These are phyloP conservation scores for Penicillium vulpinum DNA, from an alignment of 2,329 filamentous ascomycete species.

Conservation along the genomic window DNA sequence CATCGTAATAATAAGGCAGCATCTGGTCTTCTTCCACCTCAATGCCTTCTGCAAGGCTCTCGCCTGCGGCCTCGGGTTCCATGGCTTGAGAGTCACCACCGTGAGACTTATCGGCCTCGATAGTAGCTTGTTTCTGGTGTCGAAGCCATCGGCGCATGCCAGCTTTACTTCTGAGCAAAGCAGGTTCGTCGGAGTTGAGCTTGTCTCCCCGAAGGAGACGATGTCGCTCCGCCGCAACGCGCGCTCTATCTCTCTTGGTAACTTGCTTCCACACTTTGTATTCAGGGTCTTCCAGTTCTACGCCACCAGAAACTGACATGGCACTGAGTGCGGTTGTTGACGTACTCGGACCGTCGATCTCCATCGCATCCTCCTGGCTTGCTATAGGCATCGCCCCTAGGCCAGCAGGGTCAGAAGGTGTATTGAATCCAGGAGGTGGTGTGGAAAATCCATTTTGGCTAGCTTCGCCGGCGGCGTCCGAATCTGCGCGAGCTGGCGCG, in stretches of 20 bases:
- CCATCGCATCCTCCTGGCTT: conserved; percentile 81
- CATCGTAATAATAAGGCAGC: conserved; percentile 92
- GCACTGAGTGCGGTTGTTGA: conserved; percentile 68
- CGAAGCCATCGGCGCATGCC: conserved; percentile 88
- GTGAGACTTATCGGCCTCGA: conserved; percentile 49
- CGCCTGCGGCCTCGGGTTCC: conserved; percentile 56
- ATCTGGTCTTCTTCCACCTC: conserved; percentile 81
- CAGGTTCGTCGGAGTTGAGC: conserved; percentile 83
- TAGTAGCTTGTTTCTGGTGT: conserved; percentile 70
- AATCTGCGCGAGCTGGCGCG: conserved; percentile 63
- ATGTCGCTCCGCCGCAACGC: conserved; percentile 80
- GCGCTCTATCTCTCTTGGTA: conserved; percentile 91
- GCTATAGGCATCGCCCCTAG: conserved; percentile 58
- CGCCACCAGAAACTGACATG: conserved; percentile 72
- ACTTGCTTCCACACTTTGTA: conserved; percentile 99
- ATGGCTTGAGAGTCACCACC: conserved; percentile 49
- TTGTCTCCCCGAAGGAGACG: conserved; percentile 82
- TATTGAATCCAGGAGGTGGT: conserved; percentile 74
- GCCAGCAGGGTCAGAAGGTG: conserved; percentile 71
- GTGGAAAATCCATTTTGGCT: conserved; percentile 83
- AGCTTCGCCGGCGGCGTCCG: conserved; percentile 71
- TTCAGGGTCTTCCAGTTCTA: conserved; percentile 81
- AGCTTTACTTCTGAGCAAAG: conserved; percentile 77
- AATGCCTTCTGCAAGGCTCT: conserved; percentile 92
- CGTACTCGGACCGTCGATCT: conserved; percentile 72